A percentile compares a stretch with the other conserved stretches of the same genome.
These are phyloP conservation scores for Eucalyptus leucophloia DNA, from an alignment of 345 rosid species.

Conservation along the genomic window DNA sequence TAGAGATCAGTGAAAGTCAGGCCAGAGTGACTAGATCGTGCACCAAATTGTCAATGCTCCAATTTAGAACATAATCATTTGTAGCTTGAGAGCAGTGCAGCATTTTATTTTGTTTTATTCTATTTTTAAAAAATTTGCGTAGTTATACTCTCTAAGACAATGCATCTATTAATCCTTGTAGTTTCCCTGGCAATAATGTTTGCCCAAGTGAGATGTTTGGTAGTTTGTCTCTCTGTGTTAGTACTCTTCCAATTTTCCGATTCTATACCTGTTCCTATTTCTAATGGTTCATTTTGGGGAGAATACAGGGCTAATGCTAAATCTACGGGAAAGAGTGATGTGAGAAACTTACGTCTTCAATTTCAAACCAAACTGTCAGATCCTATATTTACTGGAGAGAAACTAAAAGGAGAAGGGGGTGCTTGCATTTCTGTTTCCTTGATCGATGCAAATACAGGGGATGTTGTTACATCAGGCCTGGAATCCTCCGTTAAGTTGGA, in stretches of 20 bases:
- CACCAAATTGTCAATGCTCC: neutral
- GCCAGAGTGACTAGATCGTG: neutral
- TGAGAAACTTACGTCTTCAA: too few relatives aligned
- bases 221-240: too few relatives aligned
- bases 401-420: neutral
- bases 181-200: neutral
- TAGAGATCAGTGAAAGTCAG: neutral
- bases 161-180: neutral
- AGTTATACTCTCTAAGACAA: neutral
- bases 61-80: neutral
- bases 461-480: constrained; percentile 12
- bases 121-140: neutral
- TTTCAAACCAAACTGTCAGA: too few relatives aligned
- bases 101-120: neutral
- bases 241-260: too few relatives aligned
- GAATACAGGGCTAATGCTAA: too few relatives aligned
- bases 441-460: constrained; percentile 13
- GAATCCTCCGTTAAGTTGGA: constrained; percentile 20
- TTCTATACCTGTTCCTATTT: too few relatives aligned
- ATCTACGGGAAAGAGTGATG: too few relatives aligned
- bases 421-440: constrained; percentile 5
- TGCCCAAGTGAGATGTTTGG: neutral
- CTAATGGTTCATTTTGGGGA: too few relatives aligned
- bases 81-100: neutral
- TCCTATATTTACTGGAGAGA: too few relatives aligned